Evolutionary conservation across 2,329 filamentous ascomycete genomes (phyloP), one percentile per base, ranked within the genome.

Genomic region (Simplicillium sp.): DNA sequence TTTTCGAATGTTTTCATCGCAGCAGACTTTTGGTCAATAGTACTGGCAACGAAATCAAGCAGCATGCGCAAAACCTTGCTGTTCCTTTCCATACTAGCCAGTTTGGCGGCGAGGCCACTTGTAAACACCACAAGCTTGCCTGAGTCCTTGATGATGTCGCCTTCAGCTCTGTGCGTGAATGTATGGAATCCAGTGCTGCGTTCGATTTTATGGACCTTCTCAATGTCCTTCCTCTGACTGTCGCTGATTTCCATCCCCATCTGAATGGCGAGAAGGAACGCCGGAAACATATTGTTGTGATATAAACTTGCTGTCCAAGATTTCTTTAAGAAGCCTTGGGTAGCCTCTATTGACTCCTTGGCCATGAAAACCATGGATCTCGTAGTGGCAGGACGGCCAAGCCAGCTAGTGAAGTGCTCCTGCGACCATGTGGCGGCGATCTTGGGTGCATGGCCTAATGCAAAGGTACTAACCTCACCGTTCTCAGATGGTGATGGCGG

Each of bases 31-130:
- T 47, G 44, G 7, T 37, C 38, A 11, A 47, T 36, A 13, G 37
- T 41, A 3, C 47, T 36, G 5, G 43, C 15, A 3, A 60, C 55
- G 38, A 66, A 61, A 1, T 46, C 46, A 33, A 63, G 46, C n/a
- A 65, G 44, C 25, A 54, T 57, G 16, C 58, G 53, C 16, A 60
- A 37, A 25, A 61, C 55, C 37, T 55, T 54, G 34, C 56, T 55
- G 46, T 65, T 66, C 32, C 62, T 53, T 15, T 54, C 52, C 9
- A 56, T 54, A 38, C 62, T 65, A 3, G 61, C 62, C 6, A 66
- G 47, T 40, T 61, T 60, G 17, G 58, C 53, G 1, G 60, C 55
- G 20, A 48, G 56, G 5, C 60, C 57, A 38, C 56, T 61, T 46
- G 61, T 58, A 31, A 56, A 42, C 9, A 56, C 55, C 1, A 56